Evolutionary conservation across 805 yeast genomes (phyloP).

Genomic region (Starmerella sirachaensis): DNA sequence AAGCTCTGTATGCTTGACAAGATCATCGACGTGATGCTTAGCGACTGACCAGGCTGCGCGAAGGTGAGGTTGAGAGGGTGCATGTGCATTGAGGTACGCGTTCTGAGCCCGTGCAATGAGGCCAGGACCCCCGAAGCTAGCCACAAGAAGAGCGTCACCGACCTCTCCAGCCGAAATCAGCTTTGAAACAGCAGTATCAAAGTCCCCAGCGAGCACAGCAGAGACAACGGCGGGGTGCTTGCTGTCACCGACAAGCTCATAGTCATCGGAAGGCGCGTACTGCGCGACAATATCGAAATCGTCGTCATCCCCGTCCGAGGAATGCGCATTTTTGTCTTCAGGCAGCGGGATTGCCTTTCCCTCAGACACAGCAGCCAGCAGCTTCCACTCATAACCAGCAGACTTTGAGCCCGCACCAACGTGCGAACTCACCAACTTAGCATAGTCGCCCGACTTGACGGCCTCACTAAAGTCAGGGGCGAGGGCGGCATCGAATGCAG

Average conservation of each 20-base stretch:
- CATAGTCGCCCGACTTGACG: constrained; percentile 30
- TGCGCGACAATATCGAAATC: constrained; percentile 29
- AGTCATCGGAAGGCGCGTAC: constrained; percentile 27
- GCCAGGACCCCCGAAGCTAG: constrained; percentile 41
- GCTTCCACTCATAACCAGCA: constrained; percentile 28
- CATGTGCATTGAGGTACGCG: constrained; percentile 54
- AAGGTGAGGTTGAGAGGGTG: constrained; percentile 44
- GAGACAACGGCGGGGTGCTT: constrained; percentile 31
- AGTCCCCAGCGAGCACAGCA: constrained; percentile 49
- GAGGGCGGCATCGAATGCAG: constrained; percentile 18
- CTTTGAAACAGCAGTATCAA: constrained; percentile 52
- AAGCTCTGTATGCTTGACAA: constrained; percentile 68
- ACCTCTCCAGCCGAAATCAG: constrained; percentile 53
- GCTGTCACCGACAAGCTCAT: constrained; percentile 24
- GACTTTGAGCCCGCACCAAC: constrained; percentile 18
- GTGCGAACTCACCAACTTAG: too few relatives aligned
- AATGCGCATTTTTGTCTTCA: constrained; percentile 11
- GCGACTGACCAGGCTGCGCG: constrained; percentile 63
- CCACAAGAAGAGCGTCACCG: constrained; percentile 70
- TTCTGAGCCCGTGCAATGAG: constrained; percentile 57
- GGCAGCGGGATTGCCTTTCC: constrained; percentile 20
- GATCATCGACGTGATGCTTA: constrained; percentile 43
- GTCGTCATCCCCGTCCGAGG: constrained; percentile 26
- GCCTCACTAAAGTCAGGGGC: constrained; percentile 41
- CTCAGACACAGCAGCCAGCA: constrained; percentile 23